A percentile compares a stretch with the other conserved stretches of the same genome.
phyloP scores from a whole-genome alignment of 495 filamentous ascomycete species.

The Thozetella sp. region DNA sequence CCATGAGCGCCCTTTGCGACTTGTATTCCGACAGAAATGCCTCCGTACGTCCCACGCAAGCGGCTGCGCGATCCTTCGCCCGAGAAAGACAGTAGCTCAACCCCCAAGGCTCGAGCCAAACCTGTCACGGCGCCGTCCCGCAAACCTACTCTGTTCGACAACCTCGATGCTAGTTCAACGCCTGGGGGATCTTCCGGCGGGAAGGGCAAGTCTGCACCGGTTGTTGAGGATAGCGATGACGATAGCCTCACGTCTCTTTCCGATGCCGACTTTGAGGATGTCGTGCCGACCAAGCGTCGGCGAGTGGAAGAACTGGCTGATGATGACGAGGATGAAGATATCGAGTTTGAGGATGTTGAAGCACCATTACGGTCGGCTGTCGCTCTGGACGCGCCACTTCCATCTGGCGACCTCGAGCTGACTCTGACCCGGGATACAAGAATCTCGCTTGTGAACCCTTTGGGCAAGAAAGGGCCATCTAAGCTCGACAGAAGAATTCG shows the following conservation, averaged over 20 bases:
- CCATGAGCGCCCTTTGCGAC: constrained; percentile 3
- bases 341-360: constrained; percentile 89
- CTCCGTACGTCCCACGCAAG: constrained; percentile 47
- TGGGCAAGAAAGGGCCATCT: constrained; percentile 82
- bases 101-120: constrained; percentile 14
- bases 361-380: constrained; percentile 18
- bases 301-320: constrained; percentile 31
- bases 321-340: constrained; percentile 67
- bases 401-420: constrained; percentile 69
- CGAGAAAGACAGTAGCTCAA: constrained; percentile 7
- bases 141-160: constrained; percentile 67
- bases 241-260: constrained; percentile 63
- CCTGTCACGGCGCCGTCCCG: constrained; percentile 28
- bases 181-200: constrained; percentile 50
- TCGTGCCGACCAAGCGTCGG: constrained; percentile 24
- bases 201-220: constrained; percentile 44
- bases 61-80: constrained; percentile 36
- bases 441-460: constrained; percentile 54
- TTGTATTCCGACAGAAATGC: constrained; percentile 28
- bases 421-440: constrained; percentile 65
- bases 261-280: constrained; percentile 71
- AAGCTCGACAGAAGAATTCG: constrained; percentile 82
- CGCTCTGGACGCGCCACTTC: constrained; percentile 14
- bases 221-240: constrained; percentile 56
- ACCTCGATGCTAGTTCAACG: constrained; percentile 59